These are phyloP conservation scores for Phytopythium chamaehyphon DNA, from an alignment of 352 stramenopile species.

Conservation along the genomic window DNA sequence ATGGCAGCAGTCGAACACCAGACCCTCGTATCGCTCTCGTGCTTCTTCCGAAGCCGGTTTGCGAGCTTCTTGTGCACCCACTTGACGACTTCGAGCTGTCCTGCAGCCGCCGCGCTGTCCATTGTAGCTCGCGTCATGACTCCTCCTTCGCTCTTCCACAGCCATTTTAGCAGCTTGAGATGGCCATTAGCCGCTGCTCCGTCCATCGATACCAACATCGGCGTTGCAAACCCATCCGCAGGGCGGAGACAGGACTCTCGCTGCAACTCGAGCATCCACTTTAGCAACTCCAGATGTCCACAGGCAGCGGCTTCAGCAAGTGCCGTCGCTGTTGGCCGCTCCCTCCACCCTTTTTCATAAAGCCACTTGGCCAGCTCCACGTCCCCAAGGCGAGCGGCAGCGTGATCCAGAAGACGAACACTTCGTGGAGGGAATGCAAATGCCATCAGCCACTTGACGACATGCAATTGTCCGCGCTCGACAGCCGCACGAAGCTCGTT, in stretches of 20 bases:
- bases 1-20: conserved; percentile 17
- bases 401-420: conserved; percentile 8
- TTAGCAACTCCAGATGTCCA: conserved; percentile 11
- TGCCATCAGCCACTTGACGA: conserved; percentile 8
- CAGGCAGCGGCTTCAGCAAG: conserved; percentile 5
- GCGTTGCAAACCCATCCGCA: neutral
- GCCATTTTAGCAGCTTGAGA: conserved; percentile 11
- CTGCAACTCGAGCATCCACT: conserved; percentile 9
- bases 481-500: conserved; percentile 5
- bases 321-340: conserved; percentile 8
- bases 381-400: conserved; percentile 4
- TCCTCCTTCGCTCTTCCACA: conserved; percentile 6
- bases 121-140: conserved; percentile 3
- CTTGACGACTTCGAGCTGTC: conserved; percentile 10
- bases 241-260: conserved; percentile 1
- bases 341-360: conserved; percentile 1
- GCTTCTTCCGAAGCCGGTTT: neutral
- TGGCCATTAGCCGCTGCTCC: conserved; percentile 6
- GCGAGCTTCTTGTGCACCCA: conserved; percentile 6
- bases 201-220: conserved; percentile 7
- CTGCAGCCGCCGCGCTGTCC: conserved; percentile 4
- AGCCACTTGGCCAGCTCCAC: conserved; percentile 11
- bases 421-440: conserved; percentile 1
- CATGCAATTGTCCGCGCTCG: conserved; percentile 2
- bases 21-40: neutral